Conservation (phyloP, 2,329 filamentous ascomycete species). For the Pestalotiopsis sp. region DNA sequence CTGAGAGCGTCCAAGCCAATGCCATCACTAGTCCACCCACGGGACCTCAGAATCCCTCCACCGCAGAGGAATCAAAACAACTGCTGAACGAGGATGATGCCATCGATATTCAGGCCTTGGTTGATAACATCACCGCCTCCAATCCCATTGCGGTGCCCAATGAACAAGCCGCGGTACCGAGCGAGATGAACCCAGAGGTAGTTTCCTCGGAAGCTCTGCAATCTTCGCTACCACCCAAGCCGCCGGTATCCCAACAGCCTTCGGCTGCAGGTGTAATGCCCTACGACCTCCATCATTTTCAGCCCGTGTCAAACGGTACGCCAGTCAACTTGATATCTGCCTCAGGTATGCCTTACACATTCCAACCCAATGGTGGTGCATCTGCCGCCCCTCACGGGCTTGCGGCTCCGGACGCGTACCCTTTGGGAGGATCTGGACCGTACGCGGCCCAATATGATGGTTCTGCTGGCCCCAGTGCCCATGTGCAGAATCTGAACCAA, state of each 20-base stretch:
- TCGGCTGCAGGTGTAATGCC: slow-evolving; percentile 36
- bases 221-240: slow-evolving; percentile 50
- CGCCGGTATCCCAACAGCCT: slow-evolving; percentile 41
- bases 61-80: neutral
- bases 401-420: slow-evolving; percentile 30
- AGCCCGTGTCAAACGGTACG: slow-evolving; percentile 25
- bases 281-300: slow-evolving; percentile 30
- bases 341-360: slow-evolving; percentile 34
- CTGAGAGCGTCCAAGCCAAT: neutral
- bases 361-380: slow-evolving; percentile 35
- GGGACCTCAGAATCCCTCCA: neutral
- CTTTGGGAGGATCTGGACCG: slow-evolving; percentile 22
- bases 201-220: slow-evolving; percentile 25
- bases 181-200: slow-evolving; percentile 29
- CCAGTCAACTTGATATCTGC: slow-evolving; percentile 34
- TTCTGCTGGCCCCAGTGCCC: slow-evolving; percentile 15
- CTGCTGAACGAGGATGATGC: slow-evolving; percentile 12
- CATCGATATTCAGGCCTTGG: slow-evolving; percentile 29
- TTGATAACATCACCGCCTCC: slow-evolving; percentile 30
- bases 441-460: slow-evolving; percentile 16
- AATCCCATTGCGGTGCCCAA: slow-evolving; percentile 28
- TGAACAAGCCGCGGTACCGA: slow-evolving; percentile 26
- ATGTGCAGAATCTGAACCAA: slow-evolving; percentile 15
- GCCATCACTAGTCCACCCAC: neutral
- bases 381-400: slow-evolving; percentile 32